Percentiles rank a stretch among this genome's conserved stretches.
Evolutionary conservation across 768 basidiomycete genomes (phyloP).

Genomic region (Psilocybe subaeruginosa): DNA sequence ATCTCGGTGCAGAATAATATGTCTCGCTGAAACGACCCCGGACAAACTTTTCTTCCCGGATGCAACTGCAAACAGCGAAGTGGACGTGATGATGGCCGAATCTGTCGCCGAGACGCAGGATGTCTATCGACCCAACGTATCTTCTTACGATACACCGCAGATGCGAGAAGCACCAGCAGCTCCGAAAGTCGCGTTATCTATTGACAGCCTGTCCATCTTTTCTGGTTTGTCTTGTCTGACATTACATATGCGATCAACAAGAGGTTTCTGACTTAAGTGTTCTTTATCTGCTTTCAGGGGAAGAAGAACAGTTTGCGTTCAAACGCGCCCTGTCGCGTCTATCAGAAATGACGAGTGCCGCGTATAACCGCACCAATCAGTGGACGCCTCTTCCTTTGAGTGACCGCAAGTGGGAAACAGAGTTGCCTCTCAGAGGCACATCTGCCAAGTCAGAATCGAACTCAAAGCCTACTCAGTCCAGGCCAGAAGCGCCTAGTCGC

Average conservation of each 20-base stretch:
- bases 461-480: background rate
- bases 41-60: constrained; percentile 62
- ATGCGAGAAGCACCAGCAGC: constrained; percentile 25
- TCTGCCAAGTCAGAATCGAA: background rate
- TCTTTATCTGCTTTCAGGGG: constrained; percentile 31
- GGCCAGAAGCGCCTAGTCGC: background rate
- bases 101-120: constrained; percentile 48
- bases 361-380: constrained; percentile 30
- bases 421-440: background rate
- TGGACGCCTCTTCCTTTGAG: constrained; percentile 38
- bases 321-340: constrained; percentile 63
- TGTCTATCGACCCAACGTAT: constrained; percentile 57
- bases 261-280: background rate
- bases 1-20: constrained; percentile 38
- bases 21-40: constrained; percentile 40
- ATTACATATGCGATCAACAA: background rate
- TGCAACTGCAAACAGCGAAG: constrained; percentile 18
- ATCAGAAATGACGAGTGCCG: constrained; percentile 54
- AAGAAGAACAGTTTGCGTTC: constrained; percentile 67
- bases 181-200: constrained; percentile 22
- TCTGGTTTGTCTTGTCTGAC: constrained; percentile 32
- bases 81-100: constrained; percentile 48
- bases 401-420: constrained; percentile 18
- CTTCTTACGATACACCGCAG: constrained; percentile 47
- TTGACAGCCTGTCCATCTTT: constrained; percentile 55